Base-by-base conservation (phyloP, 176 grass and related monocot species). In the Paspalum notatum region DNA sequence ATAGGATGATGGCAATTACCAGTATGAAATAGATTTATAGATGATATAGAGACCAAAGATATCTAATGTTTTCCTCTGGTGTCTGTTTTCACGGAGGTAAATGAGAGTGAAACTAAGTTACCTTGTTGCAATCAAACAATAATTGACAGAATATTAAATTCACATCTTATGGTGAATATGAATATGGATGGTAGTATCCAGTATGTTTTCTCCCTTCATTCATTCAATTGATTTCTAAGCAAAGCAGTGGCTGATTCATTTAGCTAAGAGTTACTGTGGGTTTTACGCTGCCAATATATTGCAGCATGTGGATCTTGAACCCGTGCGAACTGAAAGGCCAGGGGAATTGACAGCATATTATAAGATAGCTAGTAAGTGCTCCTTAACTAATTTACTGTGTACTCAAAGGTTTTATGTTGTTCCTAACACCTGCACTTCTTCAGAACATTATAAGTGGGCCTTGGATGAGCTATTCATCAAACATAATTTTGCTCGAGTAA, bases 361-460 rank as follows among this genome's bases (percentile, higher is more conserved):
- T 89, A 99, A 99, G 82, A 99, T 99, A 86, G 92, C 96, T 66
- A 95, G 96, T 99, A 95, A 72, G 85, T 89, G 66, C 26, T 78
- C 68, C 61, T 76, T 81, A 70, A 70, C 58, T 73, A 26, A 55
- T 62, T 17, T 16, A 50, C 69, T 4, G 0, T 80, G 25, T 58
- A 37, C 41, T 72, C 73, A 67, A n/a, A 25, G 66, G 41, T 55
- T 79, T 82, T 57, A 73, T 89, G 55, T 85, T 49, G 38, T 80
- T 55, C 43, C 54, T 89, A 77, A 85, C 59, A 67, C n/a, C 53
- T 27, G 56, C 65, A 89, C 49, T 81, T 81, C 78, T 78, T 39
- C 86, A 99, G 96, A 84, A 7, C 96, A 99, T 87, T 99, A 99
- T 72, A 99, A 93, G 69, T 99, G 96, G 96, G 96, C 96, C 60